Evolutionary conservation across 2,329 filamentous ascomycete species (phyloP).

Genomic region (Hypoxylon sp.): DNA sequence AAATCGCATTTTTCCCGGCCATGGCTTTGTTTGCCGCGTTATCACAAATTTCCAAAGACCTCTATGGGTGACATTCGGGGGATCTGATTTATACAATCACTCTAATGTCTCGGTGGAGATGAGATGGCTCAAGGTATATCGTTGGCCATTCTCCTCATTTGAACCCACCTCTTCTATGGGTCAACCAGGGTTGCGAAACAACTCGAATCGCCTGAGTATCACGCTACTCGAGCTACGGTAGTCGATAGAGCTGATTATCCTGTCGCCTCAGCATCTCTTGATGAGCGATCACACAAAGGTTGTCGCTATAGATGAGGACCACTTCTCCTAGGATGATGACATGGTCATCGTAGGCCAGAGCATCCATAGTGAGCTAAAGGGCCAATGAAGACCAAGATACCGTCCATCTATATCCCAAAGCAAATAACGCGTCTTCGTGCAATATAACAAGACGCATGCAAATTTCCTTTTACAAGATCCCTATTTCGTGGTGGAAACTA

Average conservation of each 20-base stretch:
- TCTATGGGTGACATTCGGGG: neutral
- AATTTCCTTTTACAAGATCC: neutral
- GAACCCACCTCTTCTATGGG: slow-evolving; percentile 16
- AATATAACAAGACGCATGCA: neutral
- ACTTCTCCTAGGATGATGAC: neutral
- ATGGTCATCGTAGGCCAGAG: neutral
- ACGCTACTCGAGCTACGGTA: slow-evolving; percentile 4
- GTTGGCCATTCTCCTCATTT: slow-evolving; percentile 1
- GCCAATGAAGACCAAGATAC: neutral
- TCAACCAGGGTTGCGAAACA: slow-evolving; percentile 2
- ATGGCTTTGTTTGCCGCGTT: neutral
- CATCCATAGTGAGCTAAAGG: neutral
- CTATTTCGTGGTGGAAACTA: neutral
- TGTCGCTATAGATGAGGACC: neutral
- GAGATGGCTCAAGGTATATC: slow-evolving; percentile 2
- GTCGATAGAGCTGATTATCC: slow-evolving; percentile 5
- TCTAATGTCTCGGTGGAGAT: neutral
- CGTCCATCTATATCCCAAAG: neutral
- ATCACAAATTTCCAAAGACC: neutral
- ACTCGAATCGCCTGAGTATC: neutral
- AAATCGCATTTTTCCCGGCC: neutral
- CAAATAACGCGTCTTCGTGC: neutral
- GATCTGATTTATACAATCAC: neutral
- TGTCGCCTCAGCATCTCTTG: neutral
- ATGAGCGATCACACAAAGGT: neutral